phyloP scores from a whole-genome alignment of 176 grass and related monocot genomes.

The Oryza nivara region DNA sequence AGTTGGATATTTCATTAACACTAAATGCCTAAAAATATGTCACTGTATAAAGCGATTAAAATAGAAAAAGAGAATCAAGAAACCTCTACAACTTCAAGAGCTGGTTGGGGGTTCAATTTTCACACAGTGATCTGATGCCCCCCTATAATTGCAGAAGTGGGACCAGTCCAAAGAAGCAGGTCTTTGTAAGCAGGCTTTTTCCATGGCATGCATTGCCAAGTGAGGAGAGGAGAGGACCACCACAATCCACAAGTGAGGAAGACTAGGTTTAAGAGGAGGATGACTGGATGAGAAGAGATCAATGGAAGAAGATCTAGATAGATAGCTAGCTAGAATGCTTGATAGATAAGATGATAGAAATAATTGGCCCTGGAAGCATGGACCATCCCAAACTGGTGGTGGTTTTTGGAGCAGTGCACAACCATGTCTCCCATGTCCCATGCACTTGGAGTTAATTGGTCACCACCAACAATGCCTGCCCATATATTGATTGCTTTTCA shows the following conservation, averaged over 20 bases:
- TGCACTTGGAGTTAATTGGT: neutral
- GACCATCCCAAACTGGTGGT: slow-evolving; percentile 30
- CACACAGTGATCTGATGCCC: neutral
- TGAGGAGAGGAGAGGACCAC: neutral
- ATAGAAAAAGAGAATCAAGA: neutral
- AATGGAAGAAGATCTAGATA: neutral
- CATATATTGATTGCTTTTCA: neutral
- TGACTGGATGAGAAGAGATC: neutral
- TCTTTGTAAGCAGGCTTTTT: slow-evolving; percentile 22
- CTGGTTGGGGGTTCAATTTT: neutral
- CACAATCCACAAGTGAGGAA: slow-evolving; percentile 16
- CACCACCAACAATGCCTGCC: neutral
- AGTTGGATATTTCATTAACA: neutral
- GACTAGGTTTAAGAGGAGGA: neutral
- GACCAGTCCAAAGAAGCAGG: slow-evolving; percentile 8
- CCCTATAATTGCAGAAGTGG: neutral
- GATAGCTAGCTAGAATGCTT: neutral
- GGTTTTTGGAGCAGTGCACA: slow-evolving; percentile 29
- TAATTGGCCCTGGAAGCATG: slow-evolving; percentile 8
- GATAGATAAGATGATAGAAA: neutral
- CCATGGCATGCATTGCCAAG: neutral
- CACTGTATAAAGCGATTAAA: neutral
- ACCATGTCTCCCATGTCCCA: slow-evolving; percentile 28
- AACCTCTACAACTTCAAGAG: neutral
- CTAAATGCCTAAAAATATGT: neutral